Percentiles rank a stretch among this genome's conserved stretches.
These are phyloP conservation scores for Phaeosphaeria sp. DNA, from an alignment of 2,329 filamentous ascomycete genomes.

Conservation along the genomic window DNA sequence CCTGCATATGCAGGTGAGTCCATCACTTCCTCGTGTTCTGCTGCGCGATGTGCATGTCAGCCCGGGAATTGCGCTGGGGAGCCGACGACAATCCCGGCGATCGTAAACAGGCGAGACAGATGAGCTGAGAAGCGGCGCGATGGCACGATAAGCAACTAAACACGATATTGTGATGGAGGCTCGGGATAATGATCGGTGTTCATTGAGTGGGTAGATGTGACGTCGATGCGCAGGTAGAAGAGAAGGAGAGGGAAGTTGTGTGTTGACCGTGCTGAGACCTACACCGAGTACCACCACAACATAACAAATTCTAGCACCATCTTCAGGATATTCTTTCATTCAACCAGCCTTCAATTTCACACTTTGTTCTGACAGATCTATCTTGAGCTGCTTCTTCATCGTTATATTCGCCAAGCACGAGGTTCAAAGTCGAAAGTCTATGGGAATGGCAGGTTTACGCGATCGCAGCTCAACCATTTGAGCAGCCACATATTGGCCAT, in stretches of 20 bases:
- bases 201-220: neutral
- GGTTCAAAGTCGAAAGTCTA: too few species aligned
- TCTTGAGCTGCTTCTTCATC: too few species aligned
- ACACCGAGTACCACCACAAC: neutral
- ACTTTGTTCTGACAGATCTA: too few species aligned
- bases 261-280: neutral
- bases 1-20: neutral
- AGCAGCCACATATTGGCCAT: neutral
- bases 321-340: too few species aligned
- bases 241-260: neutral
- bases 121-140: neutral
- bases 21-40: neutral
- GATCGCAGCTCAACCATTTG: neutral
- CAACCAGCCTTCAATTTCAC: too few species aligned
- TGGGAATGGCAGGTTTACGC: neutral
- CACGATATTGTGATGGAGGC: neutral
- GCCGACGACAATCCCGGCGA: neutral
- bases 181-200: neutral
- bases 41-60: neutral
- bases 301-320: neutral
- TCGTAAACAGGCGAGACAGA: neutral
- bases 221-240: neutral
- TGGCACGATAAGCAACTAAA: neutral
- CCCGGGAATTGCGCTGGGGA: conserved; percentile 1
- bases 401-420: too few species aligned